Conservation (phyloP, 495 filamentous ascomycete genomes). For the Penicillium salamii region DNA sequence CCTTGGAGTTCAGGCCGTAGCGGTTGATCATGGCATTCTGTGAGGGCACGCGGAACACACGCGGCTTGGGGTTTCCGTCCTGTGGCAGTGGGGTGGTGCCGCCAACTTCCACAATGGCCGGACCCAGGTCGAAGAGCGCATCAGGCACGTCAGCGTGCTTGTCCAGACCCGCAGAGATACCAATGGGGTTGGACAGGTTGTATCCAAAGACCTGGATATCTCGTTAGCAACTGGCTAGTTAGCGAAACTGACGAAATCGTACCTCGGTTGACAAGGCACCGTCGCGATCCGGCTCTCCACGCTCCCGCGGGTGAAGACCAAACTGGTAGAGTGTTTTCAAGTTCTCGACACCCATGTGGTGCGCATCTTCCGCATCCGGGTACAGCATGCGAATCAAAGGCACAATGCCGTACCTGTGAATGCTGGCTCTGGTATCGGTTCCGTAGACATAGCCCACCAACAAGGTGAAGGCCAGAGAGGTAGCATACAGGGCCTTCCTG, state of each 20-base stretch:
- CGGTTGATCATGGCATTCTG: conserved; percentile 89
- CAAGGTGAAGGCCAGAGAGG: conserved; percentile 50
- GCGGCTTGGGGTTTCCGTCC: conserved; percentile 77
- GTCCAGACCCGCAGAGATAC: conserved; percentile 89
- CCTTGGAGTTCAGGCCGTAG: conserved; percentile 89
- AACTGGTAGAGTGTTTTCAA: conserved; percentile 55
- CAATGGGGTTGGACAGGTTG: conserved; percentile 77
- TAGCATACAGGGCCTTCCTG: conserved; percentile 52
- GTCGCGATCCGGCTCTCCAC: conserved; percentile 52
- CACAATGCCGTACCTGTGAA: conserved; percentile 79
- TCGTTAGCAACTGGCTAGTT: conserved; percentile 5
- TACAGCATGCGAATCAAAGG: conserved; percentile 68
- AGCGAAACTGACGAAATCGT: neutral
- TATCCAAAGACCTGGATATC: conserved; percentile 69
- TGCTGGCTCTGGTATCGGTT: conserved; percentile 84
- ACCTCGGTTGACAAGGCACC: conserved; percentile 53
- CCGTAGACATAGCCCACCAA: conserved; percentile 67
- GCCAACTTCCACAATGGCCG: conserved; percentile 84
- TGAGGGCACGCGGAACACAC: conserved; percentile 80
- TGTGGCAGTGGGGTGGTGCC: conserved; percentile 85
- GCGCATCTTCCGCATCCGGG: conserved; percentile 87
- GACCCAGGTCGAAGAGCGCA: conserved; percentile 75
- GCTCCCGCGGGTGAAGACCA: conserved; percentile 70
- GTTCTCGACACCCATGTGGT: conserved; percentile 67
- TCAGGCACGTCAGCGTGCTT: conserved; percentile 88